Evolutionary conservation across 148 eudicot genomes (phyloP).

Genomic region (Persicaria maculosa): DNA sequence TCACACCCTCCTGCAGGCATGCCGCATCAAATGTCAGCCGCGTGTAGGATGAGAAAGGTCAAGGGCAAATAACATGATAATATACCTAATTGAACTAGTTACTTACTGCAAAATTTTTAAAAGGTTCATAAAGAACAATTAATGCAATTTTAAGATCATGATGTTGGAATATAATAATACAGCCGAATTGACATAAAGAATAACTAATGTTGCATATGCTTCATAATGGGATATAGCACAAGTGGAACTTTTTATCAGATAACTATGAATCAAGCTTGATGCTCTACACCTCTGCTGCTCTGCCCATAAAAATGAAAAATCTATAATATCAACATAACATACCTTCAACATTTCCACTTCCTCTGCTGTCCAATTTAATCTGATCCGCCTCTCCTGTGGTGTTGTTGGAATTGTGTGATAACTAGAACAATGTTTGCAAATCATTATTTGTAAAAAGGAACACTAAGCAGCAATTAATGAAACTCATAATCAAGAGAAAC

Average conservation of each 20-base stretch:
- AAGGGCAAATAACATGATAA: background rate
- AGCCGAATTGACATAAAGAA: background rate
- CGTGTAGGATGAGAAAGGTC: background rate
- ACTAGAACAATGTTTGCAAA: background rate
- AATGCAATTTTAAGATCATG: background rate
- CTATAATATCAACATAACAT: background rate
- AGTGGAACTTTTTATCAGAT: background rate
- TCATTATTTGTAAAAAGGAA: background rate
- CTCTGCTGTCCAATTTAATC: background rate
- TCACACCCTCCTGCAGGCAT: constrained; percentile 47
- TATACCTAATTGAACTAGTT: background rate
- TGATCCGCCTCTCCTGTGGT: background rate
- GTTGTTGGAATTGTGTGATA: background rate
- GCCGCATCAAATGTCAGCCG: background rate
- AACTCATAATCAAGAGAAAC: constrained; percentile 2
- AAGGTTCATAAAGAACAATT: background rate
- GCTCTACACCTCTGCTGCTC: background rate
- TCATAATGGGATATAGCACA: background rate
- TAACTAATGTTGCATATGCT: background rate
- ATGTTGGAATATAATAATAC: background rate
- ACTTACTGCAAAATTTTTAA: background rate
- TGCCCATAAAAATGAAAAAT: background rate
- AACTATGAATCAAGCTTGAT: background rate
- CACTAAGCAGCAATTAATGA: background rate
- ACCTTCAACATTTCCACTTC: constrained; percentile 8